phyloP scores from a whole-genome alignment of 345 rosid species.

The Sonneratia caseolaris region DNA sequence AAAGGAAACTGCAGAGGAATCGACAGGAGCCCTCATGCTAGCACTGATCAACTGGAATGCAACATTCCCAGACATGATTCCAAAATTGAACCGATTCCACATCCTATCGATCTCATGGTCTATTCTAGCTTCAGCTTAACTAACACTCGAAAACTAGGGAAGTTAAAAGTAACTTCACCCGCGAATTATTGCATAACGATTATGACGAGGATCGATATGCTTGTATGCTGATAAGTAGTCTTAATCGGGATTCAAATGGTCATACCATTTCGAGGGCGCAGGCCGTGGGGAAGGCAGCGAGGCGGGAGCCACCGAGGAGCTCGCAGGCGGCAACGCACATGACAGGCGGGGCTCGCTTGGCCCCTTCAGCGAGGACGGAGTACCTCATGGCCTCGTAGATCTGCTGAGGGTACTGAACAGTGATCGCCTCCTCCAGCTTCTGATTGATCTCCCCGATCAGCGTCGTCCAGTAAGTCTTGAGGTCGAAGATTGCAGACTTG shows the following conservation, averaged over 20 bases:
- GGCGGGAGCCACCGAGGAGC: conserved; percentile 72
- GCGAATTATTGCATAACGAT: too few species aligned
- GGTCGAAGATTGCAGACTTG: conserved; percentile 45
- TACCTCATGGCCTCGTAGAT: conserved; percentile 95
- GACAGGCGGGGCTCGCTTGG: conserved; percentile 87
- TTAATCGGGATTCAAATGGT: background rate
- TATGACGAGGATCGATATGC: too few species aligned
- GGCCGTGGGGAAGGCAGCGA: conserved; percentile 89
- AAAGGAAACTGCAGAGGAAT: background rate
- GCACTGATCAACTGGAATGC: background rate
- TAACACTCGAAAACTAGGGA: background rate
- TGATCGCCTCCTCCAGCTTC: conserved; percentile 67
- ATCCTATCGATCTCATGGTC: background rate
- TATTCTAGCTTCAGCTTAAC: background rate
- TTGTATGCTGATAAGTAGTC: too few species aligned
- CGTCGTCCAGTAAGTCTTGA: conserved; percentile 68
- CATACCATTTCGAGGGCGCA: conserved; percentile 96
- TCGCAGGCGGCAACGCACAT: conserved; percentile 92
- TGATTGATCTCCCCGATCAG: conserved; percentile 55
- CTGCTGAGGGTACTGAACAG: conserved; percentile 53
- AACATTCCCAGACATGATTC: background rate
- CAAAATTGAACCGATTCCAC: background rate
- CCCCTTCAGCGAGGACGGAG: conserved; percentile 73
- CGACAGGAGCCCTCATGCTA: background rate
- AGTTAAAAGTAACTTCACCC: background rate